Percentiles rank a stretch among this genome's conserved stretches.
phyloP scores from a whole-genome alignment of 768 basidiomycete species.

The Tricholoma matsutake region DNA sequence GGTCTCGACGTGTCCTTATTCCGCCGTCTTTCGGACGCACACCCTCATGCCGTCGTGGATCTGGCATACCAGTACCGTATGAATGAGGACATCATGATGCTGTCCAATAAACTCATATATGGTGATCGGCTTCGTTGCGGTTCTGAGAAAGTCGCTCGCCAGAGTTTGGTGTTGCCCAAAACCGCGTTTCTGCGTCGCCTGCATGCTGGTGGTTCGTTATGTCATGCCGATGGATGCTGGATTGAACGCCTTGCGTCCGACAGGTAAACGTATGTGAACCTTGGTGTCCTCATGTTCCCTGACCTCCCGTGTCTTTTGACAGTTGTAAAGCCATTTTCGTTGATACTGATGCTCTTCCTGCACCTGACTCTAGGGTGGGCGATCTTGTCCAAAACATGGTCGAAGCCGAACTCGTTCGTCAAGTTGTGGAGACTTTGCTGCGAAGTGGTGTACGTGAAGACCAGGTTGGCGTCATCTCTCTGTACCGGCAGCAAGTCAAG shows the following conservation, averaged over 20 bases:
- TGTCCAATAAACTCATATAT: conserved; percentile 89
- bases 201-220: conserved; percentile 34
- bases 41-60: conserved; percentile 83
- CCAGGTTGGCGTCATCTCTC: conserved; percentile 84
- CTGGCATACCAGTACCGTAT: conserved; percentile 91
- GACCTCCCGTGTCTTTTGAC: neutral
- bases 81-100: conserved; percentile 93
- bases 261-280: conserved; percentile 43
- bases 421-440: conserved; percentile 67
- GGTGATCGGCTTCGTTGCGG: conserved; percentile 76
- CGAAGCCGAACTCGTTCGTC: conserved; percentile 68
- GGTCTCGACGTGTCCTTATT: conserved; percentile 92
- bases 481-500: conserved; percentile 96
- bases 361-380: conserved; percentile 75
- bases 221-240: conserved; percentile 59
- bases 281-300: neutral
- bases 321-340: conserved; percentile 90
- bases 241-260: conserved; percentile 58
- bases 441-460: conserved; percentile 59
- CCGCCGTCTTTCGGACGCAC: conserved; percentile 81
- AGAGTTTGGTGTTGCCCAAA: conserved; percentile 52
- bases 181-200: conserved; percentile 39
- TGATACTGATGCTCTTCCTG: conserved; percentile 85
- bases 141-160: conserved; percentile 62
- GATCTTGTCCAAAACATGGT: conserved; percentile 87